Evolutionary conservation across 371 early-diverging fungal species (phyloP).

Genomic region (Apophysomyces elegans): DNA sequence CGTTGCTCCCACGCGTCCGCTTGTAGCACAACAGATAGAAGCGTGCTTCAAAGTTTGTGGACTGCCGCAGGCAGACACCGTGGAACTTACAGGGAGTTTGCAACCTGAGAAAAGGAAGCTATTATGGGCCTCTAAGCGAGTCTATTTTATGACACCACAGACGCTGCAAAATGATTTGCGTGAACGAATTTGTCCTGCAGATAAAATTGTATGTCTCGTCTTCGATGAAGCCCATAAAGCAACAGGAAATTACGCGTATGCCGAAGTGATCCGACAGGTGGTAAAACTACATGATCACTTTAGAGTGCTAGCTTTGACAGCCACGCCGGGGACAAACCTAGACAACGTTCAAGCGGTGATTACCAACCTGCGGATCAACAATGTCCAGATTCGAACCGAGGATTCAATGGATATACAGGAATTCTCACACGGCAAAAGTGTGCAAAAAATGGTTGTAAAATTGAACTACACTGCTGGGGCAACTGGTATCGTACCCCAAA

Average conservation of each 20-base stretch:
- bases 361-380: constrained; percentile 73
- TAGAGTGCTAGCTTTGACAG: constrained; percentile 88
- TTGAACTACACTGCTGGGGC: constrained; percentile 63
- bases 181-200: constrained; percentile 55
- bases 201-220: constrained; percentile 73
- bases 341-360: constrained; percentile 82
- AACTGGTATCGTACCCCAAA: constrained; percentile 40
- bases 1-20: constrained; percentile 90
- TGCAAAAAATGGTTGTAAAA: constrained; percentile 69
- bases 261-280: constrained; percentile 69
- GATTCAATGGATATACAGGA: constrained; percentile 84
- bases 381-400: constrained; percentile 89
- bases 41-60: constrained; percentile 80
- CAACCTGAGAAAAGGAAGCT: constrained; percentile 55
- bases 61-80: constrained; percentile 66
- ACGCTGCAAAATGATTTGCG: constrained; percentile 85
- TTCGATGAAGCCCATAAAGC: constrained; percentile 96
- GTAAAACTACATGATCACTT: constrained; percentile 56
- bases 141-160: constrained; percentile 93
- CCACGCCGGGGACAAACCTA: constrained; percentile 86
- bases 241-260: constrained; percentile 83
- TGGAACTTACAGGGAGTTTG: constrained; percentile 80
- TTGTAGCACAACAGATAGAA: constrained; percentile 92
- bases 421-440: constrained; percentile 70
- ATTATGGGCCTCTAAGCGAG: constrained; percentile 64